Evolutionary conservation across 768 basidiomycete species (phyloP).

Genomic region (Mycena metata): DNA sequence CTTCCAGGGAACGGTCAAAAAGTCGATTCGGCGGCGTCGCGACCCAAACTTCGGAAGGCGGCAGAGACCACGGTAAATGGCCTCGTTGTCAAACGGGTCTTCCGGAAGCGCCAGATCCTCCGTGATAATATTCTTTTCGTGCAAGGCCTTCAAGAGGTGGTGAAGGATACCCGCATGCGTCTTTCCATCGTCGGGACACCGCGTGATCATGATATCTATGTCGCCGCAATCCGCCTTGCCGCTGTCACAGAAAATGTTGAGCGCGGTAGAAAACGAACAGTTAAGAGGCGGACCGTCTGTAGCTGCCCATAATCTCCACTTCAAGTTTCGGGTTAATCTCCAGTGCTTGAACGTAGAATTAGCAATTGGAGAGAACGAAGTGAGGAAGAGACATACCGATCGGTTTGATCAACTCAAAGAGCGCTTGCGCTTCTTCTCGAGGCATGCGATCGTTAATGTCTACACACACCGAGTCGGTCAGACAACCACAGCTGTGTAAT

Average conservation of each 20-base stretch:
- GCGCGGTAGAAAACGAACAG: background rate
- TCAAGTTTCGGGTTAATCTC: constrained; percentile 77
- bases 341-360: constrained; percentile 62
- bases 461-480: too few relatives aligned
- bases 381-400: constrained; percentile 62
- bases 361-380: background rate
- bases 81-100: constrained; percentile 76
- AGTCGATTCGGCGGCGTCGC: constrained; percentile 83
- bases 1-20: constrained; percentile 84
- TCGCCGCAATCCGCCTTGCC: constrained; percentile 90
- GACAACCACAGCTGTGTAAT: too few relatives aligned
- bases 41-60: constrained; percentile 59
- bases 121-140: constrained; percentile 72
- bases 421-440: constrained; percentile 78
- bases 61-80: constrained; percentile 87
- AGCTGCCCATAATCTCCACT: constrained; percentile 94
- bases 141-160: constrained; percentile 69
- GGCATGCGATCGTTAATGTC: constrained; percentile 86
- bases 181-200: constrained; percentile 76
- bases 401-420: constrained; percentile 80
- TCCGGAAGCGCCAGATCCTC: constrained; percentile 85
- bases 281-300: constrained; percentile 66
- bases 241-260: constrained; percentile 52
- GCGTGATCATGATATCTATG: constrained; percentile 91
- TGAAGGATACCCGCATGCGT: constrained; percentile 83